phyloP scores from a whole-genome alignment of 805 yeast genomes.

The Ogataea salicorniae region DNA sequence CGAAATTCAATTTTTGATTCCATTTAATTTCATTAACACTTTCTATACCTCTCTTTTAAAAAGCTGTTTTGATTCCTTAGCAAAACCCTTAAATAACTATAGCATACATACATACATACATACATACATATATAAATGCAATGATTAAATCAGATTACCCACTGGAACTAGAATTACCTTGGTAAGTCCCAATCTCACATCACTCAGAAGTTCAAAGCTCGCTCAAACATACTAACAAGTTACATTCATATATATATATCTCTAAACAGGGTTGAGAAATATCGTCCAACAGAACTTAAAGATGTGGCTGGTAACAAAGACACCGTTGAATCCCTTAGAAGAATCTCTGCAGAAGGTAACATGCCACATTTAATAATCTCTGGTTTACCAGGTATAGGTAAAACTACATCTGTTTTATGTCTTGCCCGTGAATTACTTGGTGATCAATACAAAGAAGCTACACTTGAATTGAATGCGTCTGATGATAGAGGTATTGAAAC shows the following conservation, averaged over 20 bases:
- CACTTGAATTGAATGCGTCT: conserved; percentile 88
- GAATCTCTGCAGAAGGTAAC: conserved; percentile 88
- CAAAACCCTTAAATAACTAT: too few species aligned
- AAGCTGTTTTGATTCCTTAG: too few species aligned
- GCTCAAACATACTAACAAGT: conserved; percentile 3
- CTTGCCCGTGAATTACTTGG: conserved; percentile 83
- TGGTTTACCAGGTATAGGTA: conserved; percentile 97
- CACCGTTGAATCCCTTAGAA: conserved; percentile 75
- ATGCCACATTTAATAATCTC: conserved; percentile 95
- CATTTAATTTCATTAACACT: too few species aligned
- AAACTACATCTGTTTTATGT: conserved; percentile 90
- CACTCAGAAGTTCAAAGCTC: neutral
- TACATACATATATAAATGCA: too few species aligned
- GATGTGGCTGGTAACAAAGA: conserved; percentile 94
- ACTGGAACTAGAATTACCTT: conserved; percentile 30
- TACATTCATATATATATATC: neutral
- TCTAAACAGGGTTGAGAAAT: conserved; percentile 78
- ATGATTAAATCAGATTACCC: conserved; percentile 20
- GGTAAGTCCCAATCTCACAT: conserved; percentile 18
- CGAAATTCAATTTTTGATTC: too few species aligned
- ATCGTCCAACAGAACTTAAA: conserved; percentile 70
- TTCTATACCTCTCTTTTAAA: too few species aligned
- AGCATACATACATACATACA: too few species aligned
- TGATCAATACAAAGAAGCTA: conserved; percentile 61
- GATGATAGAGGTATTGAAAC: conserved; percentile 98